A percentile compares a stretch with the other conserved stretches of the same genome.
These are phyloP conservation scores for Lachnellula arida DNA, from an alignment of 2,329 filamentous ascomycete genomes.

Conservation along the genomic window DNA sequence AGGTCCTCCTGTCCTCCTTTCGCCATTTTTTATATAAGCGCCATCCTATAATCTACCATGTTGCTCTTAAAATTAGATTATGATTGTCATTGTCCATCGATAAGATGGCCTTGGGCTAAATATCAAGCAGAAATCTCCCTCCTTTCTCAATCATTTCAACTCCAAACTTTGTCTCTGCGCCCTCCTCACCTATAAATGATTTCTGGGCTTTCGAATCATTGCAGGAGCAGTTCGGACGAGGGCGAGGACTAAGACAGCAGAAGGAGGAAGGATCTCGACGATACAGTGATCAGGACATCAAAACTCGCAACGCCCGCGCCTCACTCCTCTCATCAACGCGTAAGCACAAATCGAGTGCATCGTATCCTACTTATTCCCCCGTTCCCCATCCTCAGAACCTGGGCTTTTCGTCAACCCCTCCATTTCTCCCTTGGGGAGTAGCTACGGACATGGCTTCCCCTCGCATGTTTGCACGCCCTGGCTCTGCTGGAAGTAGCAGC, in stretches of 20 bases:
- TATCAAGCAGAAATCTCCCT: background rate
- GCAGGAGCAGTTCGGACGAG: conserved; percentile 1
- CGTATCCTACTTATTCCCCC: conserved; percentile 20
- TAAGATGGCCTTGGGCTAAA: no score
- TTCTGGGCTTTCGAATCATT: conserved; percentile 1
- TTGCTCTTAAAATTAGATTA: no score
- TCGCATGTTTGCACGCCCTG: conserved; percentile 10
- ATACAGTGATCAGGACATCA: conserved; percentile 21
- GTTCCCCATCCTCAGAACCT: conserved; percentile 2
- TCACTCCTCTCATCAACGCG: conserved; percentile 6
- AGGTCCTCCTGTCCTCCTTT: no score
- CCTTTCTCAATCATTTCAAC: background rate
- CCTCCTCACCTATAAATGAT: background rate
- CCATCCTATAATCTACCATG: no score
- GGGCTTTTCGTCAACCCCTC: conserved; percentile 4
- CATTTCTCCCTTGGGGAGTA: conserved; percentile 10
- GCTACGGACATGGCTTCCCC: conserved; percentile 19
- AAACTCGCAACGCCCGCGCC: conserved; percentile 18
- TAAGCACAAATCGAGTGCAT: conserved; percentile 16
- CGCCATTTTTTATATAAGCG: no score
- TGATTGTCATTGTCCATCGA: no score
- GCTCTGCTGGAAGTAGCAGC: conserved; percentile 11
- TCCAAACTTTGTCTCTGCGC: background rate
- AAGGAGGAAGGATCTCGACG: conserved; percentile 1
- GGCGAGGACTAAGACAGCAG: background rate